Evolutionary conservation across 495 filamentous ascomycete species (phyloP).

Genomic region (Tuber melanosporum): DNA sequence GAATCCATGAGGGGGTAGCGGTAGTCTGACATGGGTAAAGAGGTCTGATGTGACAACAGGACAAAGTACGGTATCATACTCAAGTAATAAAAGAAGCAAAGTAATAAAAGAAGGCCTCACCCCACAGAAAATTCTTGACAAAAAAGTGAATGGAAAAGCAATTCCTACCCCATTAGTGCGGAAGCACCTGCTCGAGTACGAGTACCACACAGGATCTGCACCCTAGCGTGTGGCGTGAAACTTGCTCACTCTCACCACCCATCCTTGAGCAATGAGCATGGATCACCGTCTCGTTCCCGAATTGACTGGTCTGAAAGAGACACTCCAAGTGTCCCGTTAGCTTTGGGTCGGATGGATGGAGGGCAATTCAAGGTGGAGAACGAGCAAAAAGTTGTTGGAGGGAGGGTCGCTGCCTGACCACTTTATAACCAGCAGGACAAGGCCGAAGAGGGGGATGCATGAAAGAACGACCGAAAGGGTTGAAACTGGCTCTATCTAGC

Average conservation of each 20-base stretch:
- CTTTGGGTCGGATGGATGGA: not conserved
- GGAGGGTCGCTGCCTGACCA: not conserved
- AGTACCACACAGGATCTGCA: slow-evolving; percentile 27
- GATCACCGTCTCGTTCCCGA: not conserved
- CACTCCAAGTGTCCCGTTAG: not conserved
- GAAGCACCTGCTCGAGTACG: slow-evolving; percentile 4
- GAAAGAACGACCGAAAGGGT: not conserved
- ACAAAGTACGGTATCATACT: not conserved
- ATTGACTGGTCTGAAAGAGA: not conserved
- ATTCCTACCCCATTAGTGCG: not conserved
- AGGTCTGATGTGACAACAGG: not conserved
- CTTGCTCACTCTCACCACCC: slow-evolving; percentile 25
- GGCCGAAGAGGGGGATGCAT: not conserved
- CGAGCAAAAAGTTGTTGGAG: not conserved
- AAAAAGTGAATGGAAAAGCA: not conserved
- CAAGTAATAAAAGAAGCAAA: not conserved
- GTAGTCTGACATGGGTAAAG: not conserved
- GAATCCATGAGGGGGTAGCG: not conserved
- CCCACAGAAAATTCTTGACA: not conserved
- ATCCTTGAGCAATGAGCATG: not conserved
- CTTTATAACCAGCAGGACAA: slow-evolving; percentile 2
- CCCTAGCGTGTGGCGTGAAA: slow-evolving; percentile 34
- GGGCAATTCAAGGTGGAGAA: not conserved
- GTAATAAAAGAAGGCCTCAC: not conserved
- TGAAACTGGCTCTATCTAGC: slow-evolving; percentile 2